Percentiles rank a stretch among this genome's conserved stretches.
These are phyloP conservation scores for Coemansia sp. DNA, from an alignment of 192 early-diverging fungal species.

Conservation along the genomic window DNA sequence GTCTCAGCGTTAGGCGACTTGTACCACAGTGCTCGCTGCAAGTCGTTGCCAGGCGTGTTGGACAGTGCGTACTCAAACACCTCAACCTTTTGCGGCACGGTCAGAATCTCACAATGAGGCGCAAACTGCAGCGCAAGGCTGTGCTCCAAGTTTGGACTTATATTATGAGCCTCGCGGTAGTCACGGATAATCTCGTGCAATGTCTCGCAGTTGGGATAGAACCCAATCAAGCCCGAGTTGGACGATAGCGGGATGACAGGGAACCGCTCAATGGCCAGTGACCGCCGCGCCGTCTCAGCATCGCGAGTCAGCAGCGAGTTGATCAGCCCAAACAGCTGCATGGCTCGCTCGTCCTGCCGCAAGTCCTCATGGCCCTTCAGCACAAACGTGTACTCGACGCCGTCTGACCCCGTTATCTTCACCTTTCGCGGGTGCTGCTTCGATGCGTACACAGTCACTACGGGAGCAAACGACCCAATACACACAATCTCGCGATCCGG, in stretches of 20 bases:
- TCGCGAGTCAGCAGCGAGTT: conserved; percentile 84
- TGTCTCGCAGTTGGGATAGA: conserved; percentile 87
- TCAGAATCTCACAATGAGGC: conserved; percentile 86
- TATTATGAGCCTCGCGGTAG: conserved; percentile 79
- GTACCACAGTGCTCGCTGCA: conserved; percentile 91
- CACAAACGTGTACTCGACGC: conserved; percentile 82
- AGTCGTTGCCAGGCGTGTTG: conserved; percentile 87
- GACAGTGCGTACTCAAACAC: conserved; percentile 91
- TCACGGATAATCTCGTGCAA: conserved; percentile 82
- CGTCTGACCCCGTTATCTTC: conserved; percentile 81
- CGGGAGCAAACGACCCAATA: conserved; percentile 79
- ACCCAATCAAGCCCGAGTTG: conserved; percentile 93
- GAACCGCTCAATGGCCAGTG: conserved; percentile 86
- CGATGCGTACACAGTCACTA: conserved; percentile 78
- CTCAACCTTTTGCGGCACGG: conserved; percentile 86
- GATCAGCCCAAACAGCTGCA: conserved; percentile 97
- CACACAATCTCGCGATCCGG: conserved; percentile 78
- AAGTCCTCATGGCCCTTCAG: conserved; percentile 97
- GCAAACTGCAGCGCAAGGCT: conserved; percentile 82
- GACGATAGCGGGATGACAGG: conserved; percentile 92
- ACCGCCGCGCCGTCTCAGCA: conserved; percentile 84
- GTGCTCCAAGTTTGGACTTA: conserved; percentile 84
- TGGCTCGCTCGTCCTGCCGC: conserved; percentile 95
- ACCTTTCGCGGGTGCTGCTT: conserved; percentile 90
- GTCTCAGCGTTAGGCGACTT: conserved; percentile 94